A percentile compares a stretch with the other conserved stretches of the same genome.
Evolutionary conservation across 495 filamentous ascomycete species (phyloP).

Genomic region (Hypomontagnella monticulosa): DNA sequence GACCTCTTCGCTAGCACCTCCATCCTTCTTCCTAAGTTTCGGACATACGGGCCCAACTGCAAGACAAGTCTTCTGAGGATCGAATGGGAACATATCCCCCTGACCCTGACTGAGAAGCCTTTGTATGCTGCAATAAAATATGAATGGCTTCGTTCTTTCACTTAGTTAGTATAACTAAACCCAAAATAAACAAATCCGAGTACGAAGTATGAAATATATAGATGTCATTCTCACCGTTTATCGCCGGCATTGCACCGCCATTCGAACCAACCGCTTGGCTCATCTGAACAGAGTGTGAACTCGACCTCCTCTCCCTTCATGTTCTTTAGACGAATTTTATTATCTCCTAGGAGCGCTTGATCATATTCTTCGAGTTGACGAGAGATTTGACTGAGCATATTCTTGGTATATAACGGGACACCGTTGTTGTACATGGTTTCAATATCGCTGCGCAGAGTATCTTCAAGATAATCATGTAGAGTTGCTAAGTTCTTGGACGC

Average conservation of each 20-base stretch:
- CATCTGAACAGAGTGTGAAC: background rate
- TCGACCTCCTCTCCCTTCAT: slow-evolving; percentile 19
- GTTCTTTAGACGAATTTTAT: background rate
- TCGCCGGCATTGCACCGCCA: slow-evolving; percentile 18
- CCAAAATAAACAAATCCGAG: background rate
- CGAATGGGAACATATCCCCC: background rate
- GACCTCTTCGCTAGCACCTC: too few relatives aligned
- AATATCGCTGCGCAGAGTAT: slow-evolving; percentile 1
- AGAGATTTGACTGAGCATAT: background rate
- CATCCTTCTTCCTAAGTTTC: background rate
- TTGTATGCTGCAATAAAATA: slow-evolving; percentile 26
- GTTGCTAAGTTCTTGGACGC: background rate
- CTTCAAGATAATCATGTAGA: background rate
- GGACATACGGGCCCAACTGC: slow-evolving; percentile 1
- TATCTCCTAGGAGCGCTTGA: background rate
- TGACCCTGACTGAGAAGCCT: background rate
- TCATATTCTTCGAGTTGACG: slow-evolving; percentile 6
- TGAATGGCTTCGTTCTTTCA: slow-evolving; percentile 7
- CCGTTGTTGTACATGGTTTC: background rate
- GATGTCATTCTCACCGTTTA: slow-evolving; percentile 6
- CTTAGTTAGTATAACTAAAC: slow-evolving; percentile 1
- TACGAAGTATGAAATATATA: background rate
- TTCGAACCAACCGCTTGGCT: slow-evolving; percentile 5
- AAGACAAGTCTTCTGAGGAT: slow-evolving; percentile 8
- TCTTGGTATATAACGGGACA: slow-evolving; percentile 1